Evolutionary conservation across 2,329 filamentous ascomycete species (phyloP).

Genomic region (Colletotrichum ledebouriae): DNA sequence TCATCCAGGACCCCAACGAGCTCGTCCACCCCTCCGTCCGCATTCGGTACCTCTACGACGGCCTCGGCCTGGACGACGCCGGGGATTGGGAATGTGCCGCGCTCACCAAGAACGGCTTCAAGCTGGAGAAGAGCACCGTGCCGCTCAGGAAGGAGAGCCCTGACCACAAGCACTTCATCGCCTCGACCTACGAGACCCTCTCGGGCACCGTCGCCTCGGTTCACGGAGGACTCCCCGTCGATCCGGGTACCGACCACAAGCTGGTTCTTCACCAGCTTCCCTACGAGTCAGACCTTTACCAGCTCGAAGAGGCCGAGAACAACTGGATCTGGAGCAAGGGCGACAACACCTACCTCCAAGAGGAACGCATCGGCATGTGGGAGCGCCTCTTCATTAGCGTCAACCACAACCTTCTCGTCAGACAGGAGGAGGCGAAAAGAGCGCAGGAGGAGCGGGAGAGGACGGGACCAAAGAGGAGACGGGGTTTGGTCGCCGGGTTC

Average conservation of each 20-base stretch:
- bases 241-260: slow-evolving; percentile 6
- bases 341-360: slow-evolving; percentile 11
- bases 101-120: slow-evolving; percentile 40
- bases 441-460: not conserved
- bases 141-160: not conserved
- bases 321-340: slow-evolving; percentile 38
- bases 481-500: not conserved
- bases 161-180: slow-evolving; percentile 2
- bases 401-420: slow-evolving; percentile 38
- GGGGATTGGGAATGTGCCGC: slow-evolving; percentile 45
- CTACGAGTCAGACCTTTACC: slow-evolving; percentile 39
- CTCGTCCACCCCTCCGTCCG: slow-evolving; percentile 50
- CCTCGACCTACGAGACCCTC: slow-evolving; percentile 34
- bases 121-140: slow-evolving; percentile 18
- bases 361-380: slow-evolving; percentile 45
- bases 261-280: slow-evolving; percentile 41
- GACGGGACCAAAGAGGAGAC: not conserved
- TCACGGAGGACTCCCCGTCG: not conserved
- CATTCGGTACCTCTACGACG: slow-evolving; percentile 50
- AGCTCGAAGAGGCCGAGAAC: slow-evolving; percentile 22
- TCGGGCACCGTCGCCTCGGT: slow-evolving; percentile 30
- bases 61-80: slow-evolving; percentile 48
- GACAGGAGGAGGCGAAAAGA: slow-evolving; percentile 6
- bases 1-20: slow-evolving; percentile 44
- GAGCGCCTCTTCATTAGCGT: slow-evolving; percentile 43